Percentiles rank a stretch among this genome's conserved stretches.
phyloP scores from a whole-genome alignment of 768 basidiomycete species.

The Cyclocybe cylindracea region DNA sequence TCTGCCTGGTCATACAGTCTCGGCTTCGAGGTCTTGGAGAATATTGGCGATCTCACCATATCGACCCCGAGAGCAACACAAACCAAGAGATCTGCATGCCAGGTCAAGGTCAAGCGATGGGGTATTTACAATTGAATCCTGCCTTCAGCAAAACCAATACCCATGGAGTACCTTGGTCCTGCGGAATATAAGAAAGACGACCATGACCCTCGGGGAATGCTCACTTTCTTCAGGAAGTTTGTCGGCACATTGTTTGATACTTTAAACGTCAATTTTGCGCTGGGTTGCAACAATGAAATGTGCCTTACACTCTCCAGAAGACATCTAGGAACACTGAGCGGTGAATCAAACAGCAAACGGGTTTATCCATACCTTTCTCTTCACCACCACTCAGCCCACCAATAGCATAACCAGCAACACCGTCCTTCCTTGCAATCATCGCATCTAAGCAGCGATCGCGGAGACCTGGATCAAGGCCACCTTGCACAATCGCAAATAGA shows the following conservation, averaged over 20 bases:
- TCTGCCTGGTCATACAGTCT: constrained; percentile 59
- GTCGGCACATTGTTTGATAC: constrained; percentile 81
- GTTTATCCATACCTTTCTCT: constrained; percentile 66
- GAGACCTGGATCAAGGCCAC: constrained; percentile 72
- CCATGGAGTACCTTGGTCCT: constrained; percentile 94
- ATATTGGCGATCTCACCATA: constrained; percentile 57
- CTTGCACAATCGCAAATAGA: constrained; percentile 91
- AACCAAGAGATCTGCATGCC: constrained; percentile 71
- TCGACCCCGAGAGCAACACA: constrained; percentile 92
- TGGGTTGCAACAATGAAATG: not conserved
- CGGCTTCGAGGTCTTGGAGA: not conserved
- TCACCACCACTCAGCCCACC: constrained; percentile 91
- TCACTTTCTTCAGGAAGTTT: constrained; percentile 77
- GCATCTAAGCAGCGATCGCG: constrained; percentile 77
- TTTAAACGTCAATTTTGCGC: constrained; percentile 22
- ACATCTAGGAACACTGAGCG: constrained; percentile 47
- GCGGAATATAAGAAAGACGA: constrained; percentile 5
- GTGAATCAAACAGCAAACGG: not conserved
- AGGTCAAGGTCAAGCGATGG: not conserved
- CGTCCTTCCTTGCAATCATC: constrained; percentile 75
- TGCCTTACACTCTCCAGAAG: constrained; percentile 80
- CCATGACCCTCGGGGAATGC: constrained; percentile 23
- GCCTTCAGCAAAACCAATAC: constrained; percentile 92
- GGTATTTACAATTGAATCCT: constrained; percentile 1
- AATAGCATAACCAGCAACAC: constrained; percentile 89